Evolutionary conservation across 805 yeast genomes (phyloP), one percentile per base, ranked within the genome.

Genomic region (Sungouiozyma ichnusensis): DNA sequence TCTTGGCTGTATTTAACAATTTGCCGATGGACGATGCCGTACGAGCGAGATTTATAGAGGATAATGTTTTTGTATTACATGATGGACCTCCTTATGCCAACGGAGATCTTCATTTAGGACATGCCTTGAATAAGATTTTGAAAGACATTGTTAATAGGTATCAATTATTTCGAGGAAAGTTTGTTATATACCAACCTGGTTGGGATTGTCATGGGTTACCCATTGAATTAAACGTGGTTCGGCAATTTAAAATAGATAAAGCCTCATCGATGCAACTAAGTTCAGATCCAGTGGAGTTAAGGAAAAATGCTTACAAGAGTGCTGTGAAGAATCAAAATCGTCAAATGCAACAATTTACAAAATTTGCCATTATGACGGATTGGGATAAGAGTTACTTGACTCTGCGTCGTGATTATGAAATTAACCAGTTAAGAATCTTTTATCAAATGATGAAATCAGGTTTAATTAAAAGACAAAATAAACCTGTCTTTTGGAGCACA

Each of bases 171-270:
- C 61, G 68, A 33, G 84, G 86, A 14, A 71, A 77, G 45, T 69
- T 71, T 38, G 77, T 92, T 3, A 69, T 72, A 40, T 92, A 85
- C 54, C 71, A 72, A 35, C 96, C 97, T 0, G 99, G 99, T 0
- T 92, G 98, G 97, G 99, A 92, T 60, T 92, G 98, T 57, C 99
- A 92, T 65, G 99, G 99, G 0, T 67, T 92, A 33, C 99, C 99
- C 1, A 92, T 92, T 48, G 99, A 92, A 61, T 68, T 85, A 57
- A 88, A 87, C 53, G 94, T 94, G 0, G 61, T 85, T 60, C 73
- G 61, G 51, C 72, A 64, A 46, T 62, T 62, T 37, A 66, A 50
- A 54, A 29, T 9, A 5, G 33, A 9, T 14, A 13, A 64, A 3
- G 42, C 57, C 13, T 80, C 79, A 40, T 72, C 83, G 9, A 71